phyloP scores from a whole-genome alignment of 257 asterid species.

The Ilex asprella region DNA sequence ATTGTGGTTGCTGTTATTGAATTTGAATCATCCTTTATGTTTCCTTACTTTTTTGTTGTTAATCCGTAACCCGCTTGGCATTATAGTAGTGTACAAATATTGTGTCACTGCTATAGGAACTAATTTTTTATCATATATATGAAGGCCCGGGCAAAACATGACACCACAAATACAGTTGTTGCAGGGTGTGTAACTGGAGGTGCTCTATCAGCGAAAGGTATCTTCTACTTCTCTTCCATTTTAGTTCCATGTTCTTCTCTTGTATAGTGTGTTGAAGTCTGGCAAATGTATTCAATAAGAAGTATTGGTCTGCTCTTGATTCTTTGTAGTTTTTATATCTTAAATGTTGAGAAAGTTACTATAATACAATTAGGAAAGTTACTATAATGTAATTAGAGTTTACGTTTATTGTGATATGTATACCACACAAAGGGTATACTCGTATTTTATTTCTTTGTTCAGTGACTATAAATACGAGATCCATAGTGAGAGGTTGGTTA shows the following conservation, averaged over 20 bases:
- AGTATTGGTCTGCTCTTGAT: background rate
- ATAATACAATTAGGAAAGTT: too few species aligned
- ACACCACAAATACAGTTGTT: slow-evolving; percentile 75
- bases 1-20: background rate
- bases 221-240: background rate
- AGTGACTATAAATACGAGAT: too few species aligned
- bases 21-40: background rate
- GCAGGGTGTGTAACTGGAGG: slow-evolving; percentile 97
- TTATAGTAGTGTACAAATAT: too few species aligned
- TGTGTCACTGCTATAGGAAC: background rate
- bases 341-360: too few species aligned
- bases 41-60: background rate
- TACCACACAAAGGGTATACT: too few species aligned
- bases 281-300: background rate
- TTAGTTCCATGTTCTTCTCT: background rate
- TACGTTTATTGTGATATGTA: too few species aligned
- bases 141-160: slow-evolving; percentile 93
- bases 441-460: too few species aligned
- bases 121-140: slow-evolving; percentile 13
- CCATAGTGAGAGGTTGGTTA: too few species aligned
- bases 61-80: too few species aligned
- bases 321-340: background rate
- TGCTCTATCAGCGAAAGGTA: slow-evolving; percentile 79
- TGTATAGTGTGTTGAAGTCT: background rate
- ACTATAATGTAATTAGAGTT: too few species aligned